Evolutionary conservation across 2,329 filamentous ascomycete species (phyloP), one percentile per base, ranked within the genome.

Genomic region (Cladosporium sp.): DNA sequence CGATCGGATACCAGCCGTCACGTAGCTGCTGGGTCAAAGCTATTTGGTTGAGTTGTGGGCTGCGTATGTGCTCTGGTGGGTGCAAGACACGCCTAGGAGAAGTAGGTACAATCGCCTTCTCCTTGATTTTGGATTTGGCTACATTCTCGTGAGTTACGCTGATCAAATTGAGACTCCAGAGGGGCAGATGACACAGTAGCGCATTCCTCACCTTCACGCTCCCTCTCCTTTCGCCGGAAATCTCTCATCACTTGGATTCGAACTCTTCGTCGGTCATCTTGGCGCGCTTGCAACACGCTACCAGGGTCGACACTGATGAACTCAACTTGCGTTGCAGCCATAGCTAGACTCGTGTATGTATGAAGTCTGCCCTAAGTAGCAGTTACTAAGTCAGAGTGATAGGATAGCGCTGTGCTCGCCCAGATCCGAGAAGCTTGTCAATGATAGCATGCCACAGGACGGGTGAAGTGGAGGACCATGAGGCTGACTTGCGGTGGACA

Each of bases 191-290:
- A 32, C 3, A 32, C 28, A 32, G 28, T 10, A 9, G 28, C 8
- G 8, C 8, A 9, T 9, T n/a, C 37, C 36, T 32, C 22, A 34
- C 36, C 52, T 47, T 55, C 40, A n/a, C 40, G 40, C 20, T 55
- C 52, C 17, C 52, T 34, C 25, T 55, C 52, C 19, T 55, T 55
- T 12, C 52, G 52, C 7, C 52, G 25, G 8, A 45, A 55, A 5
- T 55, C 52, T 35, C 25, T 55, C 52, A 55, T 55, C 2, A 55
- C 52, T 12, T 55, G 52, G 32, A 55, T 37, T 4, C 52, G 25
- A 4, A 55, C 17, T 32, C 20, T 34, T 15, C 19, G 40, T 10
- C 52, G 32, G 12, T 34, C 36, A 5, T 12, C 28, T 10, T 45
- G n/a, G 8, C n/a, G n/a, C 10, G 15, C 20, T 13, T 13, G 36